These are phyloP conservation scores for Hirschfeldia incana DNA, from an alignment of 345 rosid species.

Conservation along the genomic window DNA sequence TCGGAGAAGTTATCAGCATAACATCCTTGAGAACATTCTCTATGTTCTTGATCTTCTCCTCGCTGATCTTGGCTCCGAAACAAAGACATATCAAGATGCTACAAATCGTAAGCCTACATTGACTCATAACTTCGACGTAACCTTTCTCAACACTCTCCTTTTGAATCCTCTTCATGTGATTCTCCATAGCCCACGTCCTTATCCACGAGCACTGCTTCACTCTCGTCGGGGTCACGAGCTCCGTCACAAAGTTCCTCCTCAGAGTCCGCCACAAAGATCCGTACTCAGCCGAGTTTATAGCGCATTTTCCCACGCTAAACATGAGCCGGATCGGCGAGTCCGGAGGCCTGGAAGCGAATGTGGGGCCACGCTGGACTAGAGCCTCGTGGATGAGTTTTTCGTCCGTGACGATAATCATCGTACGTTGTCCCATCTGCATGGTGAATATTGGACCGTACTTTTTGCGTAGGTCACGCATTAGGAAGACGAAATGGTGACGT, in stretches of 20 bases:
- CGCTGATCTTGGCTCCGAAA: conserved; percentile 86
- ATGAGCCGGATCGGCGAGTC: conserved; percentile 84
- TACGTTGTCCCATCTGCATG: conserved; percentile 95
- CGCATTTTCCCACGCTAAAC: conserved; percentile 90
- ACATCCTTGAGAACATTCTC: conserved; percentile 79
- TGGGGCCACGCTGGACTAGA: conserved; percentile 62
- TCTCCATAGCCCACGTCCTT: conserved; percentile 70
- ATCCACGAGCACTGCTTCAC: conserved; percentile 90
- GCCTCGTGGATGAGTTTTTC: conserved; percentile 90
- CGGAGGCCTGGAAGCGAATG: conserved; percentile 76
- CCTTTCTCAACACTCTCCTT: conserved; percentile 55
- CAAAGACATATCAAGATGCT: conserved; percentile 82
- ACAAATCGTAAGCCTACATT: conserved; percentile 71
- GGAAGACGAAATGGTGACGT: conserved; percentile 72
- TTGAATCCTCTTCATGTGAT: conserved; percentile 66
- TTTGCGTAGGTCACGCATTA: conserved; percentile 62
- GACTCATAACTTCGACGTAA: conserved; percentile 71
- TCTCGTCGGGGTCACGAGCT: conserved; percentile 67
- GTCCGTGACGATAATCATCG: conserved; percentile 71
- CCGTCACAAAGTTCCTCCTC: conserved; percentile 79
- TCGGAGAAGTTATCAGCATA: conserved; percentile 74
- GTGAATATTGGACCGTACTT: conserved; percentile 90
- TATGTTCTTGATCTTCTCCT: conserved; percentile 58
- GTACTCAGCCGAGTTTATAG: conserved; percentile 85
- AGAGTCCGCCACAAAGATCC: conserved; percentile 82